Evolutionary conservation across 495 filamentous ascomycete species (phyloP).

Genomic region (Cryomyces minteri): DNA sequence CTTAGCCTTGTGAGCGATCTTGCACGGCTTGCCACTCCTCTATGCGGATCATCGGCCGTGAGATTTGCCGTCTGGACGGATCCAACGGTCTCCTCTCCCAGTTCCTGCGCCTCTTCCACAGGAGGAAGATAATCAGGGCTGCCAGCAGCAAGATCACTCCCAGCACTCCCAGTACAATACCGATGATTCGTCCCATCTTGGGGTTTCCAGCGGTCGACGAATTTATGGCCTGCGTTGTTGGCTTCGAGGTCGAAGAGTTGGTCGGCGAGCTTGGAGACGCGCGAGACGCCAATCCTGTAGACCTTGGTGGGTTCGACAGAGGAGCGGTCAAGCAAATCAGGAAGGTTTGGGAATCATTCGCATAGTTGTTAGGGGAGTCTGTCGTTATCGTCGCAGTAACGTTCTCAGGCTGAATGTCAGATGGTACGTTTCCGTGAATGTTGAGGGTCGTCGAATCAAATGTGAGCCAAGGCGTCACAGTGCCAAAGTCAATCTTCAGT

Average conservation of each 20-base stretch:
- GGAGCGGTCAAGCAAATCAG: slow-evolving; percentile 2
- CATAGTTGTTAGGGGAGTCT: not conserved
- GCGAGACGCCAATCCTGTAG: not conserved
- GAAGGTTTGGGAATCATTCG: slow-evolving; percentile 12
- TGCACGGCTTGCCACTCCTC: slow-evolving; percentile 3
- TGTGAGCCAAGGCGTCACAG: slow-evolving; percentile 43
- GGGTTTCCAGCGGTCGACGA: not conserved
- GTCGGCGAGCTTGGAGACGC: not conserved
- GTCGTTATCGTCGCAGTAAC: slow-evolving; percentile 10
- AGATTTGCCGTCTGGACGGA: slow-evolving; percentile 12
- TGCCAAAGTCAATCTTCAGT: slow-evolving; percentile 32
- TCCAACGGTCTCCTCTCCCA: slow-evolving; percentile 4
- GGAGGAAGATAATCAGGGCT: slow-evolving; percentile 4
- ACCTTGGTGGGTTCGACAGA: not conserved
- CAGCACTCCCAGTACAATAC: slow-evolving; percentile 1
- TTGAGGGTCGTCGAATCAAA: slow-evolving; percentile 38
- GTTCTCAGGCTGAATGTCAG: slow-evolving; percentile 16
- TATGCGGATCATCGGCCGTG: slow-evolving; percentile 8
- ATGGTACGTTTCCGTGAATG: slow-evolving; percentile 46
- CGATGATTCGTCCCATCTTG: slow-evolving; percentile 1
- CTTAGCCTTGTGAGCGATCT: slow-evolving; percentile 1
- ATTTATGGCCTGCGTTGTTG: not conserved
- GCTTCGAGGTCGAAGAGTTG: not conserved
- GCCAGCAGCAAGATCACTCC: slow-evolving; percentile 1
- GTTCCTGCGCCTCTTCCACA: slow-evolving; percentile 4